phyloP scores from a whole-genome alignment of 441 rosid genomes.

The Erysimum cheiri region DNA sequence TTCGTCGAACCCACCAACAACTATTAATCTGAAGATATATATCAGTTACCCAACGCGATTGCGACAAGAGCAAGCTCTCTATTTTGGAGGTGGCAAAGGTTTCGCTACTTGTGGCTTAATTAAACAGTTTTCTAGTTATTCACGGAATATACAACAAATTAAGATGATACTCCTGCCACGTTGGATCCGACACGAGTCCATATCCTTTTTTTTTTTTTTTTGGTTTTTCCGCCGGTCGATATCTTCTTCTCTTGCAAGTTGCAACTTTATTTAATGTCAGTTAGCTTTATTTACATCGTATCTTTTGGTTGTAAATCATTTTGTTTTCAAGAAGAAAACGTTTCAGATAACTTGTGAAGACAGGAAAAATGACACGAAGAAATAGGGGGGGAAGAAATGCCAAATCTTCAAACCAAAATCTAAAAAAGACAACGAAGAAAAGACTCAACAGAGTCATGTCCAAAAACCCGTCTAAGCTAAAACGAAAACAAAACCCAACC shows the following conservation, averaged over 20 bases:
- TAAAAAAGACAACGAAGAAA: not conserved
- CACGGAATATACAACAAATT: not conserved
- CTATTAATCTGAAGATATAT: not conserved
- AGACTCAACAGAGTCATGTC: not conserved
- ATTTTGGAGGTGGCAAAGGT: conserved; percentile 15
- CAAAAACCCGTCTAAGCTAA: not conserved
- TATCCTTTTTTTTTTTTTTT: too few species aligned
- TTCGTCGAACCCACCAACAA: conserved; percentile 13
- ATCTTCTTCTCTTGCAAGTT: too few species aligned
- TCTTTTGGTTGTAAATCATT: too few species aligned
- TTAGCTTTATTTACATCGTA: too few species aligned
- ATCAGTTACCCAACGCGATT: not conserved
- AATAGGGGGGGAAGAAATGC: not conserved
- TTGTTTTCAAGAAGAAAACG: not conserved
- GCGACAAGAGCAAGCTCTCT: conserved; percentile 1
- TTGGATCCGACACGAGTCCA: conserved; percentile 26
- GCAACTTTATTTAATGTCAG: not conserved
- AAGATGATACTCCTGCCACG: conserved; percentile 32
- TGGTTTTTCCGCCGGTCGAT: too few species aligned
- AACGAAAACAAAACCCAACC: conserved; percentile 4
- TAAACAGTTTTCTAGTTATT: not conserved
- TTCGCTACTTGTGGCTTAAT: conserved; percentile 9
- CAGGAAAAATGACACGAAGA: not conserved
- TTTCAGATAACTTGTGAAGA: not conserved
- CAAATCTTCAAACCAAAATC: not conserved